Percentiles rank a stretch among this genome's conserved stretches.
Conservation (phyloP, 306 rosid genomes). For the Carpinus fangiana region DNA sequence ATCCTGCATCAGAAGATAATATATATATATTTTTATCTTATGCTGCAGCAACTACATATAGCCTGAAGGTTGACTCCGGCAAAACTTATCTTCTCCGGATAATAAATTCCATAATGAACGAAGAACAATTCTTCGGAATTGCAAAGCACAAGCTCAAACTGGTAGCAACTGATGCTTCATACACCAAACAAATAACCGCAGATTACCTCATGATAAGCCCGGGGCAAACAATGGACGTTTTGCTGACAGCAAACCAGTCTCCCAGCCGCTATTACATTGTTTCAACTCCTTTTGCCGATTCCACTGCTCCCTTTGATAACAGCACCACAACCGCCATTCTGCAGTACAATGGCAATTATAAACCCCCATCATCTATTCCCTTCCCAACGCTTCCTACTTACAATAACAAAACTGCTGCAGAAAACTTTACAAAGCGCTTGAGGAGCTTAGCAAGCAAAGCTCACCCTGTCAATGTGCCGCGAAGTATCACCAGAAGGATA, state of each 20-base stretch:
- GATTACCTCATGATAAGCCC: conserved; percentile 47
- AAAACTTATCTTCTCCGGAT: conserved; percentile 49
- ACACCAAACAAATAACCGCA: conserved; percentile 33
- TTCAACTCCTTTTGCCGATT: conserved; percentile 37
- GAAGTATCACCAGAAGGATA: conserved; percentile 24
- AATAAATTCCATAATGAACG: conserved; percentile 44
- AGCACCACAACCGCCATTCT: conserved; percentile 45
- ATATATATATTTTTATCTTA: background rate
- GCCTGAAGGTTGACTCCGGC: conserved; percentile 29
- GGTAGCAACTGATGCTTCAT: conserved; percentile 40
- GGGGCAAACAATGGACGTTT: conserved; percentile 51
- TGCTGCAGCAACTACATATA: conserved; percentile 28
- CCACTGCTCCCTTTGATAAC: conserved; percentile 28
- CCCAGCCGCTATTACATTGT: conserved; percentile 45
- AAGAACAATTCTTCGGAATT: conserved; percentile 40
- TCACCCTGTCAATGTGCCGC: conserved; percentile 38
- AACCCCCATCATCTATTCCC: conserved; percentile 12
- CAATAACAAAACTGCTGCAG: conserved; percentile 31
- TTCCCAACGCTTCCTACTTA: conserved; percentile 29
- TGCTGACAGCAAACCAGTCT: conserved; percentile 41
- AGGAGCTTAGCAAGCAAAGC: conserved; percentile 34
- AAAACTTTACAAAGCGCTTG: conserved; percentile 25
- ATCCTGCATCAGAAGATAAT: background rate
- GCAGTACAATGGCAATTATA: conserved; percentile 32
- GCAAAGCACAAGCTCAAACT: conserved; percentile 46